Base-by-base conservation (phyloP, 2,329 filamentous ascomycete genomes). In the Huntiella decipiens region DNA sequence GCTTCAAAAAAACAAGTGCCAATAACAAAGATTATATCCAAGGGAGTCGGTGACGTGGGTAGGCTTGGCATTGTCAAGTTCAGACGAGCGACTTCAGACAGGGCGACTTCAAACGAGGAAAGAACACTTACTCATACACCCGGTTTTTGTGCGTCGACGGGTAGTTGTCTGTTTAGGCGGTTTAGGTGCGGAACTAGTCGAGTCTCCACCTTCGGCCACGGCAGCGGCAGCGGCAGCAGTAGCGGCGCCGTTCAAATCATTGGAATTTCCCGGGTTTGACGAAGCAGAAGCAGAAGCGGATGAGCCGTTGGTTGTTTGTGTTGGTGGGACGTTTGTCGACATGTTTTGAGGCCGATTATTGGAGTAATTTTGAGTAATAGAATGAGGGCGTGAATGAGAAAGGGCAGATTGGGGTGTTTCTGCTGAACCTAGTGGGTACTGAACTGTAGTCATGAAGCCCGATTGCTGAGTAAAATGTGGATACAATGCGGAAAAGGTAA, bases 121-220 rank as follows among this genome's bases (percentile, higher is more conserved):
- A 32, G 38, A 38, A 4, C 11, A 68, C 79, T 60, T 70, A 86
- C 81, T 95, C 50, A 94, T 63, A 59, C 87, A 95, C 11, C 87
- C 87, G 2, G 87, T 94, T 64, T 95, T 95, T 44, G 87, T 94
- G 55, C 87, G 70, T 59, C 79, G 84, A 54, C 74, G 72, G 16
- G 64, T 60, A 13, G 66, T 60, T 2, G 61, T 54, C 54, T 68
- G 73, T 53, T 68, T 71, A n/a, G 38, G 13, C 3, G 22, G 19
- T 10, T 19, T 41, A 15, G 38, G 12, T 10, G 16, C 44, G 13
- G 35, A 32, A 31, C 12, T 13, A 12, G 10, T 46, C 11, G 22
- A 6, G n/a, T 46, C 37, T 15, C 15, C 16, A 19, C 19, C 35
- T 10, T 38, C 19, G 19, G 36, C 19, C 22, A 41, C 37, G 16